phyloP scores from a whole-genome alignment of 2,329 filamentous ascomycete species.

The Microdochium paspali region DNA sequence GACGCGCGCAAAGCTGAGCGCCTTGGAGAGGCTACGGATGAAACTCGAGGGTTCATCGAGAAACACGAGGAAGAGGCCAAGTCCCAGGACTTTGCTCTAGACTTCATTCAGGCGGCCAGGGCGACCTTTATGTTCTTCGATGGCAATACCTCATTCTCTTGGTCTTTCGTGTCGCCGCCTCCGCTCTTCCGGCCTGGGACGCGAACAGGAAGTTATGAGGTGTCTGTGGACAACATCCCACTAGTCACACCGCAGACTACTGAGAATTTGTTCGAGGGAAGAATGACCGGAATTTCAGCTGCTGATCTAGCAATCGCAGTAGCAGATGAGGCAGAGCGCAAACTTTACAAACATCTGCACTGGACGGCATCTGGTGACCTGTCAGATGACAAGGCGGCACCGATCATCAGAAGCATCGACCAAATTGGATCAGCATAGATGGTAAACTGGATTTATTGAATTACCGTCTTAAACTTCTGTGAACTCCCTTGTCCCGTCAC shows the following conservation, averaged over 20 bases:
- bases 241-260: not conserved
- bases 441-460: too few species aligned
- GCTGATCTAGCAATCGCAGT: conserved; percentile 3
- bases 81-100: conserved; percentile 1
- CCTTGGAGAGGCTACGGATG: not conserved
- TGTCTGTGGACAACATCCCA: conserved; percentile 1
- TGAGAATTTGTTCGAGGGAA: conserved; percentile 1
- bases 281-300: conserved; percentile 1
- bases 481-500: too few species aligned
- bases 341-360: not conserved
- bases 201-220: conserved; percentile 18
- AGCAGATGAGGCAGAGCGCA: conserved; percentile 2
- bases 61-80: not conserved
- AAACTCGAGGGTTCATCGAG: not conserved
- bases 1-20: not conserved
- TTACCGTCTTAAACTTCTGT: too few species aligned
- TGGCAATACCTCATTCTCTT: conserved; percentile 18
- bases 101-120: conserved; percentile 11
- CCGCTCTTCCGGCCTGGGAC: conserved; percentile 21
- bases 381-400: conserved; percentile 2
- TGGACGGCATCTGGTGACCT: conserved; percentile 3
- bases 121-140: conserved; percentile 25
- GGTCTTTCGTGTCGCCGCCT: conserved; percentile 21
- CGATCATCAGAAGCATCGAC: not conserved
- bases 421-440: not conserved